phyloP scores from a whole-genome alignment of 83 land plant species.

The Thuja plicata region DNA sequence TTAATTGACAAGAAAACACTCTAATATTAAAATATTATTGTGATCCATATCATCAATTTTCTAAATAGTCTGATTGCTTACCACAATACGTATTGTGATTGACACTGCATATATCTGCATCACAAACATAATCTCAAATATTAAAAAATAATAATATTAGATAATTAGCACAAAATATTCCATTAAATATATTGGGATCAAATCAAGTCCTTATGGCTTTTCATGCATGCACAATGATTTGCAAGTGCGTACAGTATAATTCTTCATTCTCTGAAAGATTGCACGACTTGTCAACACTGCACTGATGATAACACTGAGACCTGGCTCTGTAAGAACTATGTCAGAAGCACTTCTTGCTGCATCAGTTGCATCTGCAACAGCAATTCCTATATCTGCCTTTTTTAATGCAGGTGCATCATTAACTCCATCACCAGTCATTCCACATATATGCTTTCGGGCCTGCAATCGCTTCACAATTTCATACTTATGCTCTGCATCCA shows the following conservation, averaged over 20 bases:
- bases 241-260: constrained; percentile 47
- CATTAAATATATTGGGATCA: background rate
- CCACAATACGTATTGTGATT: constrained; percentile 84
- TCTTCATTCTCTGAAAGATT: constrained; percentile 78
- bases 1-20: background rate
- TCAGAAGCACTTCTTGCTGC: constrained; percentile 81
- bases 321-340: constrained; percentile 78
- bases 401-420: constrained; percentile 83
- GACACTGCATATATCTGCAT: constrained; percentile 87
- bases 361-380: constrained; percentile 81
- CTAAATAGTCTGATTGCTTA: constrained; percentile 24
- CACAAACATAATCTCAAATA: background rate
- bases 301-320: constrained; percentile 75
- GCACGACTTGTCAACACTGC: constrained; percentile 81
- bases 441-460: constrained; percentile 74
- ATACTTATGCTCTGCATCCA: constrained; percentile 63
- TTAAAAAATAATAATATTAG: too few relatives aligned
- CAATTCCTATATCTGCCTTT: constrained; percentile 78
- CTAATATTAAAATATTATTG: background rate
- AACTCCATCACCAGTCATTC: constrained; percentile 85
- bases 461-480: constrained; percentile 77
- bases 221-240: background rate
- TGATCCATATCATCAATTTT: background rate
- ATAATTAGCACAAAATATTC: background rate
- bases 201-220: background rate